Conservation (phyloP, 257 asterid genomes). For the Scutellaria minor region DNA sequence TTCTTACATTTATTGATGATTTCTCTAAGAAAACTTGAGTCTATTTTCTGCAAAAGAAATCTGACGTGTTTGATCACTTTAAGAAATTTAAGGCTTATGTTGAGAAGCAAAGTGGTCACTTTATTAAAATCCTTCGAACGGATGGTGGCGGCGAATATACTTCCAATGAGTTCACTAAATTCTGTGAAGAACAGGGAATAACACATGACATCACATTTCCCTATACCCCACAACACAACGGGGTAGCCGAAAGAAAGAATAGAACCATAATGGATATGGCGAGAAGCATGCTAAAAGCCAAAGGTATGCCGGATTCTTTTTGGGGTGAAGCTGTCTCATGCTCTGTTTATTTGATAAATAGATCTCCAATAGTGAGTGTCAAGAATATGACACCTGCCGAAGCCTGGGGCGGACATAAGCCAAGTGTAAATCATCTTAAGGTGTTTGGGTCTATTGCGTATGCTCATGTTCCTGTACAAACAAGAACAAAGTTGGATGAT, state of each 20-base stretch:
- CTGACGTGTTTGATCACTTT: background rate
- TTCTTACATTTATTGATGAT: slow-evolving; percentile 1
- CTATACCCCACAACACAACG: slow-evolving; percentile 12
- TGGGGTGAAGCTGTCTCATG: background rate
- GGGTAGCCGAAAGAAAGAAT: background rate
- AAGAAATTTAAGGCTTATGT: slow-evolving; percentile 27
- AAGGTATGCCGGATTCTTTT: background rate
- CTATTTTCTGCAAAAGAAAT: background rate
- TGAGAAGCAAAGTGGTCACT: slow-evolving; percentile 28
- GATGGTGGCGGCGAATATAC: background rate
- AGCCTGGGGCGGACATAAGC: slow-evolving; percentile 34
- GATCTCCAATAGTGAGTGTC: slow-evolving; percentile 30
- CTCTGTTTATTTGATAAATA: slow-evolving; percentile 21
- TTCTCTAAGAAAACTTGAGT: background rate
- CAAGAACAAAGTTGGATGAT: too few species aligned
- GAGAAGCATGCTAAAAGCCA: background rate
- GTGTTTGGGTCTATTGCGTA: slow-evolving; percentile 8
- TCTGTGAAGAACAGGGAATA: slow-evolving; percentile 14
- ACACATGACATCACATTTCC: background rate
- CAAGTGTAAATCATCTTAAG: slow-evolving; percentile 30
- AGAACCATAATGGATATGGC: background rate
- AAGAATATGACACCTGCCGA: background rate
- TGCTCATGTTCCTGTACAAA: too few species aligned
- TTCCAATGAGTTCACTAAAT: slow-evolving; percentile 9
- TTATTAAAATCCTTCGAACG: background rate